Evolutionary conservation across 1,284 basidiomycete genomes (phyloP), one percentile per base, ranked within the genome.

Genomic region (Paramarasmius palmivorus): DNA sequence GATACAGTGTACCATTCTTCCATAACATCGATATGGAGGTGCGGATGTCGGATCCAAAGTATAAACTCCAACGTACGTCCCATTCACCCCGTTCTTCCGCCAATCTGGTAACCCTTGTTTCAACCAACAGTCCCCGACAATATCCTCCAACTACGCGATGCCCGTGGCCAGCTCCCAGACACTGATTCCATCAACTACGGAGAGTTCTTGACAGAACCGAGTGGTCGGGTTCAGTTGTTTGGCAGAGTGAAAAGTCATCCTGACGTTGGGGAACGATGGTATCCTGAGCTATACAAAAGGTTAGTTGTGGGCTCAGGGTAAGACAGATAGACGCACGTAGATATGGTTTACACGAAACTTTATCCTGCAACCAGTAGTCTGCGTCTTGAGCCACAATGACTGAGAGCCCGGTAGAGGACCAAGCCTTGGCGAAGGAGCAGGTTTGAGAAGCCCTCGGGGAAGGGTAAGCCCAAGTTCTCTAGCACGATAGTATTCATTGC

Each of bases 201-300:
- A 1, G 89, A 91, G 62, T 92, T 89, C 59, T 82, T 82, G 53
- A 72, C 72, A 17, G 79, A 86, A 55, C 80, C 84, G 0, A 82
- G 83, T 1, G 89, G 90, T 2, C 71, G 77, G 49, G 90, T 90
- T n/a, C 79, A 79, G 53, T 73, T 91, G 36, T 86, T 90, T 51
- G 86, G 87, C 1, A 75, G 89, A 14, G 75, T 91, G 56, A 90
- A 84, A 78, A 91, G 89, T 58, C 90, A 92, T 56, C 90, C 89
- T 0, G 88, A 92, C 60, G 89, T 90, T 20, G 90, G 79, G 2
- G 69, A 88, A 62, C 74, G 77, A 19, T 86, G 91, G 61, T 92
- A 92, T 57, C 90, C 88, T 0, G 78, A 79, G 23, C 67, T 89
- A 34, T 92, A 89, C 70, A 78, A 77, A 57, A 69, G 82, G 46